phyloP scores from a whole-genome alignment of 345 rosid genomes.

The Gossypium sturtianum region DNA sequence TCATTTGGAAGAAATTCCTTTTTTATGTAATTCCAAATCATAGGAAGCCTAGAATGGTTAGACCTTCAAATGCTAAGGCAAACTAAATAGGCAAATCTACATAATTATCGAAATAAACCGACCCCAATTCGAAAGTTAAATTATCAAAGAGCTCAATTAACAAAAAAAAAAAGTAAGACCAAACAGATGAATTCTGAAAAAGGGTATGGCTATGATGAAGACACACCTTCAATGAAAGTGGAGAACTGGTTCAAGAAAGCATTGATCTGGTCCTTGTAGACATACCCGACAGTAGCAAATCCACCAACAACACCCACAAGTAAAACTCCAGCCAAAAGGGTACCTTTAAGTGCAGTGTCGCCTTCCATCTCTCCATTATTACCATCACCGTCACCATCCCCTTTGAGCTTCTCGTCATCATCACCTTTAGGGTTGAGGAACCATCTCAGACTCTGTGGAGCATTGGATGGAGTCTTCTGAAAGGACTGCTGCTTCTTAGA shows the following conservation, averaged over 20 bases:
- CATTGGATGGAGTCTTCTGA: slow-evolving; percentile 35
- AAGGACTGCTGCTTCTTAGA: slow-evolving; percentile 60
- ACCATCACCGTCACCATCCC: background rate
- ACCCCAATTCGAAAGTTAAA: background rate
- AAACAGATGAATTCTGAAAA: background rate
- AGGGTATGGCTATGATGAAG: background rate
- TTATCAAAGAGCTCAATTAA: background rate
- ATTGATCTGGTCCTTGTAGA: slow-evolving; percentile 78
- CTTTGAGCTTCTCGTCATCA: slow-evolving; percentile 24
- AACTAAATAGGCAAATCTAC: background rate
- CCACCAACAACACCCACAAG: slow-evolving; percentile 89
- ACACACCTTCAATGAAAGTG: slow-evolving; percentile 70
- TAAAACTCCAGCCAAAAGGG: slow-evolving; percentile 76
- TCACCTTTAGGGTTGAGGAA: slow-evolving; percentile 58
- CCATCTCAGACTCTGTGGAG: slow-evolving; percentile 68
- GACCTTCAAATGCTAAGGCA: background rate
- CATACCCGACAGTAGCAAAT: slow-evolving; percentile 61
- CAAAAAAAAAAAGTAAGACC: background rate
- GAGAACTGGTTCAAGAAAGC: slow-evolving; percentile 76
- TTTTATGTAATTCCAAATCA: background rate
- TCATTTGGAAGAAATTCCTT: background rate
- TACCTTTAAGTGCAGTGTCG: slow-evolving; percentile 66
- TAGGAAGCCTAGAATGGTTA: background rate
- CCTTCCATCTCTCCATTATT: slow-evolving; percentile 33
- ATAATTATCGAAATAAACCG: background rate